Base-by-base conservation (phyloP, 805 yeast genomes). In the Lipomyces orientalis region DNA sequence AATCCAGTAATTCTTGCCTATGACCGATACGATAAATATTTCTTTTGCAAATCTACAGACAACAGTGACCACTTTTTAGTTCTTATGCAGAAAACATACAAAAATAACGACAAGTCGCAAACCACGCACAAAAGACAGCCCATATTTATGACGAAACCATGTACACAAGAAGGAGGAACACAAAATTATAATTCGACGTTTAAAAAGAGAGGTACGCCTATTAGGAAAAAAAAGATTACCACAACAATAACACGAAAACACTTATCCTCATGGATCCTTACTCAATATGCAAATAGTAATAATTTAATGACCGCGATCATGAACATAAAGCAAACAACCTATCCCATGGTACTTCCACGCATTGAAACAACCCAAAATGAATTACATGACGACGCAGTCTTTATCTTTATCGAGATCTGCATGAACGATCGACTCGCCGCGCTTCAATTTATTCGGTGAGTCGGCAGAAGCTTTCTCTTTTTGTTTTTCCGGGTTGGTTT, bases 301-400 rank as follows among this genome's bases (percentile, higher is more conserved):
- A 35, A 39, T 16, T 4, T 35, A 16, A 59, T 25, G 55, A 59
- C 60, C 33, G 19, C 54, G 8, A 9, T 12, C 19, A 16, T 22
- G 46, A 51, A 25, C 25, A 46, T 29, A 54, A 49, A 25, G 29
- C 33, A 4, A 4, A 12, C 3, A 25, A 58, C 54, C 25, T 25
- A 51, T 10, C 16, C 57, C 39, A 31, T 31, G 9, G n/a, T 33
- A 35, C 56, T 12, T n/a, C 12, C 37, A 56, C 10, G 10, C 60
- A 54, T 29, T 54, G 19, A 14, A 22, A 3, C 14, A 52, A 54
- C 58, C 34, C 56, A 61, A 54, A 16, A 1, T 19, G 4, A 43
- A 22, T 64, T 58, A 67, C 71, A 67, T 67, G 14, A 67, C 54
- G 14, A 64, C 60, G 39, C 71, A 67, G 25, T 67, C 70, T 54